phyloP scores from a whole-genome alignment of 2,329 filamentous ascomycete species.

The Aureobasidium sp. region DNA sequence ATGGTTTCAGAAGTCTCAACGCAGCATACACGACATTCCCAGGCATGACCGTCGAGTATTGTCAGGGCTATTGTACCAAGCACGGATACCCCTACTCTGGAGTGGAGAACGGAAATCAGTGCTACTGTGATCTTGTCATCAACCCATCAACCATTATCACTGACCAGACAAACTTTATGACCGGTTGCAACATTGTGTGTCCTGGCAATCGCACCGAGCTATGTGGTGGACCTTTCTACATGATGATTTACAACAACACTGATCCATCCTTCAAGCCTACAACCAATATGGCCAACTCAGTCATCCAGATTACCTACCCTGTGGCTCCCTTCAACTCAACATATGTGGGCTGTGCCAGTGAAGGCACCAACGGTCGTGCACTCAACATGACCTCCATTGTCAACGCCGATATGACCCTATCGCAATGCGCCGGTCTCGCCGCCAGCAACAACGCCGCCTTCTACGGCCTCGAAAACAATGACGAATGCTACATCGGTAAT shows the following conservation, averaged over 20 bases:
- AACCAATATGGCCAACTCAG: constrained; percentile 11
- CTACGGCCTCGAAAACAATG: constrained; percentile 50
- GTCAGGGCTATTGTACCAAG: constrained; percentile 26
- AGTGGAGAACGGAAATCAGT: constrained; percentile 29
- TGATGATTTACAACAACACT: constrained; percentile 29
- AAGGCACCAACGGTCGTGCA: constrained; percentile 33
- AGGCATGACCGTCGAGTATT: constrained; percentile 29
- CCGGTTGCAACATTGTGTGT: constrained; percentile 24
- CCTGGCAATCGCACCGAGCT: constrained; percentile 22
- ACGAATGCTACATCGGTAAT: constrained; percentile 49
- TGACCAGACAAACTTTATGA: constrained; percentile 22
- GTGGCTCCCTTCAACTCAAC: constrained; percentile 19
- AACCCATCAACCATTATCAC: constrained; percentile 23
- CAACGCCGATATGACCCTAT: constrained; percentile 45
- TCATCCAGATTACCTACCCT: constrained; percentile 14
- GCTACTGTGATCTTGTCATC: constrained; percentile 29
- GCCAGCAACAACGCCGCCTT: constrained; percentile 41
- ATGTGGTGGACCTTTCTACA: constrained; percentile 27
- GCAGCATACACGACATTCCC: constrained; percentile 21
- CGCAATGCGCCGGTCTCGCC: constrained; percentile 50
- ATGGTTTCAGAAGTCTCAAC: constrained; percentile 21
- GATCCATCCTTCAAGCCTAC: constrained; percentile 22
- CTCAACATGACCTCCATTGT: constrained; percentile 23
- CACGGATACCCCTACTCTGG: constrained; percentile 27
- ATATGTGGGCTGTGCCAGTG: constrained; percentile 54